phyloP scores from a whole-genome alignment of 2,329 filamentous ascomycete genomes.

The Penicillium sp. region DNA sequence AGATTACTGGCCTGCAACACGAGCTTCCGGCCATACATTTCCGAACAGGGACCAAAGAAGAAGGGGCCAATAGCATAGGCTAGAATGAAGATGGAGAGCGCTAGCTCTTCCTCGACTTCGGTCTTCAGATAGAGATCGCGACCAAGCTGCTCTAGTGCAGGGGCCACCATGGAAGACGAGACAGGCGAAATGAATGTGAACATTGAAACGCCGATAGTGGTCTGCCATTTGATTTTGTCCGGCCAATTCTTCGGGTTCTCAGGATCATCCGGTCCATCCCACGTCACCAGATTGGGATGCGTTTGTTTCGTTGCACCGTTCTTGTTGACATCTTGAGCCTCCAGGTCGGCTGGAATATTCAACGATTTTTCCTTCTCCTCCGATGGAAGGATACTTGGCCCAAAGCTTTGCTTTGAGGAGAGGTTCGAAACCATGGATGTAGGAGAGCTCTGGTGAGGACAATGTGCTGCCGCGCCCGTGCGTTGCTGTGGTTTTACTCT shows the following conservation, averaged over 20 bases:
- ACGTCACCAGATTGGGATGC: too few relatives aligned
- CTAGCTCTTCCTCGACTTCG: not conserved
- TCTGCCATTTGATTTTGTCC: conserved; percentile 48
- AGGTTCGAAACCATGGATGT: too few relatives aligned
- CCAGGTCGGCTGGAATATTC: too few relatives aligned
- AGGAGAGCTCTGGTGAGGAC: too few relatives aligned
- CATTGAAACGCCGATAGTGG: conserved; percentile 46
- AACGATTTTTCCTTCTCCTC: too few relatives aligned
- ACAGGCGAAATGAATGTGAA: conserved; percentile 57
- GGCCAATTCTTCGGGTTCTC: conserved; percentile 46
- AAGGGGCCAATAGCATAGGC: not conserved
- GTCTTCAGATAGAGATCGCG: not conserved
- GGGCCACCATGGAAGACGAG: conserved; percentile 34
- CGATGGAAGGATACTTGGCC: too few relatives aligned
- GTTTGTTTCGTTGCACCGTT: too few relatives aligned
- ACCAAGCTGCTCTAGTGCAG: too few relatives aligned
- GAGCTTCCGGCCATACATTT: conserved; percentile 1
- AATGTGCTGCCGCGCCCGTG: too few relatives aligned
- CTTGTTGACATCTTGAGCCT: too few relatives aligned
- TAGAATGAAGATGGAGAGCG: not conserved
- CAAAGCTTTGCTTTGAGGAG: not conserved
- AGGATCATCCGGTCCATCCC: conserved; percentile 46
- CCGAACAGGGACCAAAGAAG: not conserved
- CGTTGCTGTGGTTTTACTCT: too few relatives aligned
- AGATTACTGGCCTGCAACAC: not conserved